Evolutionary conservation across 1,139 yeast genomes (phyloP).

Genomic region (Lodderomyces oxycetoniae): DNA sequence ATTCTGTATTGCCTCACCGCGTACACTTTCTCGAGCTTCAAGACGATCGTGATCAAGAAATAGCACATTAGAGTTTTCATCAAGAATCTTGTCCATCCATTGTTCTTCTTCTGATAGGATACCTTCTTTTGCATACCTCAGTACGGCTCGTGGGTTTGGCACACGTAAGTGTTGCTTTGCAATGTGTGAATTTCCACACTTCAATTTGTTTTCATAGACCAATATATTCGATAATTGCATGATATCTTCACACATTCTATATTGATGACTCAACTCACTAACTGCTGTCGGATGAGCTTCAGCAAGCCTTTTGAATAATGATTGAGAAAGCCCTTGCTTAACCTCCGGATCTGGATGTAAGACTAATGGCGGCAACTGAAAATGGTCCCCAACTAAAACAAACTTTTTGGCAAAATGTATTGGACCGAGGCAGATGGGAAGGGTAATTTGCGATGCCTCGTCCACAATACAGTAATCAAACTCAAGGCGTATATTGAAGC

Average conservation of each 20-base stretch:
- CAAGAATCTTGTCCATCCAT: conserved; percentile 34
- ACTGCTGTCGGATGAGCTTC: conserved; percentile 69
- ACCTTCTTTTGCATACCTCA: conserved; percentile 5
- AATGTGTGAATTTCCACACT: conserved; percentile 67
- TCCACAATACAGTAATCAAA: conserved; percentile 95
- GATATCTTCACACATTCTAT: conserved; percentile 88
- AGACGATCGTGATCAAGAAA: conserved; percentile 75
- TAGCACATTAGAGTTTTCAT: conserved; percentile 48
- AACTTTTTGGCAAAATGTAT: conserved; percentile 71
- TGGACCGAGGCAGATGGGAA: conserved; percentile 91
- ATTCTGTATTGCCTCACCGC: conserved; percentile 70
- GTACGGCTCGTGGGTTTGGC: conserved; percentile 31
- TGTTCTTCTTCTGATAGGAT: conserved; percentile 11
- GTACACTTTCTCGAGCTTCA: conserved; percentile 52
- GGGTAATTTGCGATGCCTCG: conserved; percentile 92
- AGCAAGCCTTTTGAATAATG: conserved; percentile 70
- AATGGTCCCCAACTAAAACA: conserved; percentile 90
- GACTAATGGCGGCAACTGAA: conserved; percentile 84
- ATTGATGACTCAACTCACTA: conserved; percentile 73
- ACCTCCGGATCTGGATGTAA: conserved; percentile 53
- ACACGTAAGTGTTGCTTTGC: conserved; percentile 52
- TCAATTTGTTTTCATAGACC: conserved; percentile 68
- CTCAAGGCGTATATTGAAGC: conserved; percentile 48
- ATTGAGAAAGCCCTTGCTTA: conserved; percentile 62
- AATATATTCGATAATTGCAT: conserved; percentile 78